phyloP scores from a whole-genome alignment of 2,329 filamentous ascomycete species.

The Emmonsia crescens region DNA sequence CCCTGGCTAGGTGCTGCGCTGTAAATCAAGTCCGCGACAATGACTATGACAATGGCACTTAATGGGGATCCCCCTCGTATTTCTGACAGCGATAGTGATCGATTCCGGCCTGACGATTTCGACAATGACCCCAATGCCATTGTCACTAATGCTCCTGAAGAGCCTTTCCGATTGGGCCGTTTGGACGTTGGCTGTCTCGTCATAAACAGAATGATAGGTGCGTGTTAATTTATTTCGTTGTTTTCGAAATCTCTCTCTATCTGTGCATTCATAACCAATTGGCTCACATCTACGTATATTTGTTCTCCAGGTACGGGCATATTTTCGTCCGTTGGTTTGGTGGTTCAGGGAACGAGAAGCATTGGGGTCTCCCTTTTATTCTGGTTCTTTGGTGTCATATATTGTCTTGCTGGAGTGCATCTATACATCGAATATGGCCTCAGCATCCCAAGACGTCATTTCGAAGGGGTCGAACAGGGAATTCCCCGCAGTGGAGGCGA shows the following conservation, averaged over 20 bases:
- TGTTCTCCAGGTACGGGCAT: conserved; percentile 12
- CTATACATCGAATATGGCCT: conserved; percentile 14
- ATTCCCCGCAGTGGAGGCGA: conserved; percentile 14
- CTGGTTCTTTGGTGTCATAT: conserved; percentile 13
- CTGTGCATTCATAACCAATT: background rate
- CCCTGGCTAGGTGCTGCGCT: background rate
- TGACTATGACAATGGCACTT: background rate
- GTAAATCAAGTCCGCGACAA: background rate
- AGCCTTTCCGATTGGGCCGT: conserved; percentile 11
- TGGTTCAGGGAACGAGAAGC: conserved; percentile 11
- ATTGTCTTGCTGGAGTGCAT: conserved; percentile 10
- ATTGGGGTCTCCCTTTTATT: conserved; percentile 13
- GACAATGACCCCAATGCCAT: conserved; percentile 7
- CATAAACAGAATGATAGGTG: conserved; percentile 14
- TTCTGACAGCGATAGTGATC: conserved; percentile 5
- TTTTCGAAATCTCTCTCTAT: background rate
- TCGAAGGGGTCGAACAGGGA: conserved; percentile 2
- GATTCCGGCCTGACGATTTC: background rate
- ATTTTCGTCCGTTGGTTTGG: conserved; percentile 10
- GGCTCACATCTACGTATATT: background rate
- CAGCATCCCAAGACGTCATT: conserved; percentile 9
- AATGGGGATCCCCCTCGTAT: conserved; percentile 2
- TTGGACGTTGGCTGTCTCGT: conserved; percentile 12
- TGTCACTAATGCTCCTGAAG: conserved; percentile 4
- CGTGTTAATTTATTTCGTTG: background rate